Percentiles rank a stretch among this genome's conserved stretches.
Conservation (phyloP, 2,329 filamentous ascomycete species). For the Penicillium nordicum region DNA sequence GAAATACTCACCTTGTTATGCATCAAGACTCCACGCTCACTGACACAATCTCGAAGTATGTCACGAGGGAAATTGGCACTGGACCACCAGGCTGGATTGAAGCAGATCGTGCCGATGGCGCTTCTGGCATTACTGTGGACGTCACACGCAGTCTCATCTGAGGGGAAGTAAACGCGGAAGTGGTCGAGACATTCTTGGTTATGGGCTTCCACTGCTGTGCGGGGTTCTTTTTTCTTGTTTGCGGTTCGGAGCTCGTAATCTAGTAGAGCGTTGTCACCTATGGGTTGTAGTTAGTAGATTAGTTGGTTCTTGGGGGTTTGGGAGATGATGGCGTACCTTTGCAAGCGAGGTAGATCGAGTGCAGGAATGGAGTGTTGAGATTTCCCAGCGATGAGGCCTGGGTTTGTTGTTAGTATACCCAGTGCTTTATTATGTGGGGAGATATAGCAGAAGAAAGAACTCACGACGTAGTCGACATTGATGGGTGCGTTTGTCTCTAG, state of each 20-base stretch:
- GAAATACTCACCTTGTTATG: conserved; percentile 72
- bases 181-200: conserved; percentile 46
- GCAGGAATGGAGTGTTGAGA: conserved; percentile 65
- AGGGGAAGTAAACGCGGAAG: conserved; percentile 79
- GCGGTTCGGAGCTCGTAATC: conserved; percentile 42
- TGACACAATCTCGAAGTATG: conserved; percentile 72
- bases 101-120: conserved; percentile 75
- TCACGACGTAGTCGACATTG: conserved; percentile 69
- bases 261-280: conserved; percentile 47
- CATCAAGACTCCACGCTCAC: conserved; percentile 69
- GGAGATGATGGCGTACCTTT: conserved; percentile 43
- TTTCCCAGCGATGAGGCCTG: conserved; percentile 78
- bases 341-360: conserved; percentile 56
- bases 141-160: conserved; percentile 67
- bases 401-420: conserved; percentile 8
- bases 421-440: background rate
- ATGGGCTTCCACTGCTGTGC: conserved; percentile 19
- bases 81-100: conserved; percentile 70
- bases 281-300: background rate
- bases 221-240: conserved; percentile 39
- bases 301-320: background rate
- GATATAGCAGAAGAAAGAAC: conserved; percentile 18
- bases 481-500: conserved; percentile 55
- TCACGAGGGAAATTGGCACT: conserved; percentile 65
- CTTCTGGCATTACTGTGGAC: conserved; percentile 33